Conservation (phyloP, 352 stramenopile species). For the Phytophthora syringae region DNA sequence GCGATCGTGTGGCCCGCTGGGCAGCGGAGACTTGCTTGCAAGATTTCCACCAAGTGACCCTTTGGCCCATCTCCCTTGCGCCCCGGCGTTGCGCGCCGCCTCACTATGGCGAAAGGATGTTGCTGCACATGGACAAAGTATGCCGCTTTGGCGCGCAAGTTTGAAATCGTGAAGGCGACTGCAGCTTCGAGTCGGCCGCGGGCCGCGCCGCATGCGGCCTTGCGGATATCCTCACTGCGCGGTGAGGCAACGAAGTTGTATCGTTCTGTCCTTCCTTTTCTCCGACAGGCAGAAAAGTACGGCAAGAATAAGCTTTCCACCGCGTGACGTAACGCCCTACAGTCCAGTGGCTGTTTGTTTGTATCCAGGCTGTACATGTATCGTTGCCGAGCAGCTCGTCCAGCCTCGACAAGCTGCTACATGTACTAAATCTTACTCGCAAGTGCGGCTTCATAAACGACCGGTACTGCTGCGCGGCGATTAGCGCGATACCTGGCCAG, state of each 20-base stretch:
- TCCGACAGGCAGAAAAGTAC: slow-evolving; percentile 27
- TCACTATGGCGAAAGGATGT: slow-evolving; percentile 22
- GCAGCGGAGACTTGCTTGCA: slow-evolving; percentile 5
- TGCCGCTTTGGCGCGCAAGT: background rate
- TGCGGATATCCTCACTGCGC: slow-evolving; percentile 18
- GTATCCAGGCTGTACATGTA: slow-evolving; percentile 22
- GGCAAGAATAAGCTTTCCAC: slow-evolving; percentile 32
- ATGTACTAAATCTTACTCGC: no score
- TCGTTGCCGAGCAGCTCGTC: background rate
- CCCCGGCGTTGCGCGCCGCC: slow-evolving; percentile 1
- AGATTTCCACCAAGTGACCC: slow-evolving; percentile 25
- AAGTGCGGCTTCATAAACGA: no score
- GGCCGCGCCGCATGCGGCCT: no score
- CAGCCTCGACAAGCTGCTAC: background rate
- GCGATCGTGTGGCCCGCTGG: slow-evolving; percentile 19
- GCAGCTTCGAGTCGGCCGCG: no score
- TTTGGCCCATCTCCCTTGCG: slow-evolving; percentile 24
- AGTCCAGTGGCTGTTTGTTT: slow-evolving; percentile 7
- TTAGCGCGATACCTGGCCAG: no score
- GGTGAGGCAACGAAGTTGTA: slow-evolving; percentile 3
- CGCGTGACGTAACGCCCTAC: slow-evolving; percentile 11
- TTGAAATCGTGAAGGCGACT: background rate
- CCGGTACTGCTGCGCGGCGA: no score
- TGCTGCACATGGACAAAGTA: slow-evolving; percentile 14
- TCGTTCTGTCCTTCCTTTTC: background rate